Evolutionary conservation across 2,329 filamentous ascomycete species (phyloP).

Genomic region (Cercospora berteroae): DNA sequence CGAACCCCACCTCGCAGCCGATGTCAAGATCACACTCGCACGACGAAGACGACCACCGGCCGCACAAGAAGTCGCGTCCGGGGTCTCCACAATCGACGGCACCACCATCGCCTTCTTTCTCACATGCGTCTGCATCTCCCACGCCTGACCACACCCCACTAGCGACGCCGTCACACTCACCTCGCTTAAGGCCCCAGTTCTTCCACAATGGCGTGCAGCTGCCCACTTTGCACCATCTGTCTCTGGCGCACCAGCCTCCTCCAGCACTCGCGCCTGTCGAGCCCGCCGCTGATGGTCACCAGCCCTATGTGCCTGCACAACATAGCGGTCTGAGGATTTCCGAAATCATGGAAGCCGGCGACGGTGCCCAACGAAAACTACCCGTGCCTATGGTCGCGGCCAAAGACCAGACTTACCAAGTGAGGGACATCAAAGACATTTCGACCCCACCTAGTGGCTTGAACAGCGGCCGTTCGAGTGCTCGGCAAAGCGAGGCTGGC

Average conservation of each 20-base stretch:
- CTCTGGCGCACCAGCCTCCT: conserved; percentile 56
- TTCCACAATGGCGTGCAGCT: conserved; percentile 71
- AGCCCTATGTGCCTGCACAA: conserved; percentile 56
- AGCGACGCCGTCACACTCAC: conserved; percentile 91
- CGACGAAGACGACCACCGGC: conserved; percentile 76
- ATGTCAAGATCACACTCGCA: conserved; percentile 89
- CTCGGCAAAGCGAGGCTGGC: conserved; percentile 35
- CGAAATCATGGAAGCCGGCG: conserved; percentile 87
- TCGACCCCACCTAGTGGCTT: conserved; percentile 63
- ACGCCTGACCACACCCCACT: conserved; percentile 99
- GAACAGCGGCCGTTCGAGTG: conserved; percentile 57
- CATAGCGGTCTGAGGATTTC: conserved; percentile 74
- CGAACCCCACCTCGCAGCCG: conserved; percentile 58
- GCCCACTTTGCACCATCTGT: conserved; percentile 76
- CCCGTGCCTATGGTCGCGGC: conserved; percentile 81
- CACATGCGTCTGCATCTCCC: conserved; percentile 89
- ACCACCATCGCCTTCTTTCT: conserved; percentile 93
- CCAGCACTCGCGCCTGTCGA: conserved; percentile 71
- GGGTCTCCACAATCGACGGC: conserved; percentile 95
- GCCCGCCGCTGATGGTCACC: conserved; percentile 59
- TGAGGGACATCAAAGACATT: conserved; percentile 68
- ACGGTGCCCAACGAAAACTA: conserved; percentile 84
- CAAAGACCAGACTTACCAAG: conserved; percentile 42
- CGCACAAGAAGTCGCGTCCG: conserved; percentile 83
- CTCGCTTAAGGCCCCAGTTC: conserved; percentile 76